phyloP scores from a whole-genome alignment of 805 yeast genomes.

The Deakozyma indianensis region DNA sequence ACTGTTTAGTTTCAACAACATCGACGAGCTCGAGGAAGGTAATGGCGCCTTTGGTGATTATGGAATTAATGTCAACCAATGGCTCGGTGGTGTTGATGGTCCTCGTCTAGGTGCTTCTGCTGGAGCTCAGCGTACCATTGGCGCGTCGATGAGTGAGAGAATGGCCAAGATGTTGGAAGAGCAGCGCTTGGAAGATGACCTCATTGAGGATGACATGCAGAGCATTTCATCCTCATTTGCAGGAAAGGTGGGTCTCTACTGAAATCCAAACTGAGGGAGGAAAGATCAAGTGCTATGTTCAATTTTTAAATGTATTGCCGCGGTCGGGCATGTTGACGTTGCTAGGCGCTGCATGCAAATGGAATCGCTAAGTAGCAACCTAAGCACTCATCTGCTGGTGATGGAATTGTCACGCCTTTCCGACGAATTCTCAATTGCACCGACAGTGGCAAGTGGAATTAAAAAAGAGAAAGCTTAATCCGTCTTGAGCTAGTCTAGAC shows the following conservation, averaged over 20 bases:
- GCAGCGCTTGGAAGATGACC: slow-evolving; percentile 16
- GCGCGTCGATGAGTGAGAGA: slow-evolving; percentile 13
- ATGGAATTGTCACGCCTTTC: too few species aligned
- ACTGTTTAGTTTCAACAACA: slow-evolving; percentile 1
- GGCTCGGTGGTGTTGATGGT: slow-evolving; percentile 12
- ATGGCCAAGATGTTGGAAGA: slow-evolving; percentile 8
- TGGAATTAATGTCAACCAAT: slow-evolving; percentile 3
- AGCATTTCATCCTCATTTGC: slow-evolving; percentile 12
- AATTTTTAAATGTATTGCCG: too few species aligned
- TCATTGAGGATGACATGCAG: slow-evolving; percentile 15
- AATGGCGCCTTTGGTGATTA: slow-evolving; percentile 7
- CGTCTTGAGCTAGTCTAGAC: too few species aligned
- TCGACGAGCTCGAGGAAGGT: slow-evolving; percentile 10
- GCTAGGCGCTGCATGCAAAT: too few species aligned
- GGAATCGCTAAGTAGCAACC: too few species aligned
- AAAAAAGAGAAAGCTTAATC: too few species aligned
- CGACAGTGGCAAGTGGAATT: too few species aligned
- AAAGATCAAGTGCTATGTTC: too few species aligned
- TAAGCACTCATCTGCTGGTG: too few species aligned
- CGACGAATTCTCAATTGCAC: too few species aligned
- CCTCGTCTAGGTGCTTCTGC: slow-evolving; percentile 3
- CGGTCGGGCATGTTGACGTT: too few species aligned
- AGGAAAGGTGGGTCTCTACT: slow-evolving; percentile 12
- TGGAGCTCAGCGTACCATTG: slow-evolving; percentile 4
- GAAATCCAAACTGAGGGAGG: background rate